phyloP scores from a whole-genome alignment of 192 early-diverging fungal genomes.

The Mortierella antarctica region DNA sequence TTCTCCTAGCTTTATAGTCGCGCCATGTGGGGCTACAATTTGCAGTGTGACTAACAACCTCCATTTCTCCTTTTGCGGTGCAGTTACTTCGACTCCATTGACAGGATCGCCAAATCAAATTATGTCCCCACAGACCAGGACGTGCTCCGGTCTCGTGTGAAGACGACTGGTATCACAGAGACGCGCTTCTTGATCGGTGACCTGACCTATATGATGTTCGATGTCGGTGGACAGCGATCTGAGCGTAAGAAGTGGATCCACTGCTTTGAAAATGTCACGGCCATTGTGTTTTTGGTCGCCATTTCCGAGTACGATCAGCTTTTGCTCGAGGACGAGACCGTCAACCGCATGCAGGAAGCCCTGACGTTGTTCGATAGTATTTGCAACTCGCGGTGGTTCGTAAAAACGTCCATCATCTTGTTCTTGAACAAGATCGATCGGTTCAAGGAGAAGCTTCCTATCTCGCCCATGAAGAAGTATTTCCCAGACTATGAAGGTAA shows the following conservation, averaged over 20 bases:
- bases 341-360: constrained; percentile 97
- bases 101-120: constrained; percentile 82
- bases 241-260: constrained; percentile 99
- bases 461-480: constrained; percentile 85
- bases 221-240: constrained; percentile 97
- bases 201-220: constrained; percentile 94
- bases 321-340: constrained; percentile 93
- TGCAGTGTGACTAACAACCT: too few relatives aligned
- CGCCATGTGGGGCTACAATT: not conserved
- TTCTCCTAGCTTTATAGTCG: not conserved
- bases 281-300: constrained; percentile 95
- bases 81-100: constrained; percentile 95
- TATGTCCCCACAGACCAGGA: constrained; percentile 96
- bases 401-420: constrained; percentile 96
- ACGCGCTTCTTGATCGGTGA: constrained; percentile 92
- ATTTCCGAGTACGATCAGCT: constrained; percentile 97
- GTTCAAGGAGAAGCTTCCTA: constrained; percentile 89
- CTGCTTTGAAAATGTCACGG: constrained; percentile 97
- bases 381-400: constrained; percentile 97
- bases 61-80: not conserved
- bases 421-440: constrained; percentile 99
- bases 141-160: constrained; percentile 95
- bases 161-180: constrained; percentile 97
- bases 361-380: constrained; percentile 97
- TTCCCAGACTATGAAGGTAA: constrained; percentile 86